phyloP scores from a whole-genome alignment of 2,329 filamentous ascomycete genomes.

The Aspergillus sp. region DNA sequence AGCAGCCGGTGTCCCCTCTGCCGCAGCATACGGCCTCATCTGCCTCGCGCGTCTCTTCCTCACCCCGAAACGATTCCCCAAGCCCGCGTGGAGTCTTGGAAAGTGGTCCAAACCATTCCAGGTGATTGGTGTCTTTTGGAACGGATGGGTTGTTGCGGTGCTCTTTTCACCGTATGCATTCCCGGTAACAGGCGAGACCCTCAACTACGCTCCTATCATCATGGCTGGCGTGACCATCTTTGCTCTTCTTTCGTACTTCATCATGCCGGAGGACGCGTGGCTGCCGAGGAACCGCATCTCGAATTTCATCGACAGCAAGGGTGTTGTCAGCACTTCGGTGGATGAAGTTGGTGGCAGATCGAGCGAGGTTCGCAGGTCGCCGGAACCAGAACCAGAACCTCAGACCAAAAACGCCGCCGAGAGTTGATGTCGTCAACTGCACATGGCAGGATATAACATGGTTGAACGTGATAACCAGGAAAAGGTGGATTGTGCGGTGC shows the following conservation, averaged over 20 bases:
- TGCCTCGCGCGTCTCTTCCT: conserved; percentile 50
- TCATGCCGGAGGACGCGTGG: conserved; percentile 51
- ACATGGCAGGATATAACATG: no score
- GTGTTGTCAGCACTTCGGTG: conserved; percentile 25
- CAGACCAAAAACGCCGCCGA: no score
- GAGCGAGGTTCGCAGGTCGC: background rate
- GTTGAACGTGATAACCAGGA: no score
- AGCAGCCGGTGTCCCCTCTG: conserved; percentile 53
- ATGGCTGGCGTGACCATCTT: conserved; percentile 52
- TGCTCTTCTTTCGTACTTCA: conserved; percentile 49
- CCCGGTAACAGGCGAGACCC: conserved; percentile 43
- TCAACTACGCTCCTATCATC: conserved; percentile 54
- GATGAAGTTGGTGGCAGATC: conserved; percentile 23
- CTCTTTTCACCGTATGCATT: conserved; percentile 50
- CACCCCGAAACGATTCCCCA: conserved; percentile 50
- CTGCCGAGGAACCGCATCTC: conserved; percentile 47
- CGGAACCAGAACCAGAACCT: no score
- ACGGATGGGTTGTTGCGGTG: conserved; percentile 51
- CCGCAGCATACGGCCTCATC: conserved; percentile 54
- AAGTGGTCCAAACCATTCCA: conserved; percentile 49
- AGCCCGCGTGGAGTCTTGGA: conserved; percentile 50
- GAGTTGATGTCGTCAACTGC: no score
- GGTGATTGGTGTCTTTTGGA: conserved; percentile 50
- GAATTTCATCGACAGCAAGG: conserved; percentile 44
- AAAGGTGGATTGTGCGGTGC: no score